These are phyloP conservation scores for Rhododendron griersonianum DNA, from an alignment of 148 eudicot species.

Conservation along the genomic window DNA sequence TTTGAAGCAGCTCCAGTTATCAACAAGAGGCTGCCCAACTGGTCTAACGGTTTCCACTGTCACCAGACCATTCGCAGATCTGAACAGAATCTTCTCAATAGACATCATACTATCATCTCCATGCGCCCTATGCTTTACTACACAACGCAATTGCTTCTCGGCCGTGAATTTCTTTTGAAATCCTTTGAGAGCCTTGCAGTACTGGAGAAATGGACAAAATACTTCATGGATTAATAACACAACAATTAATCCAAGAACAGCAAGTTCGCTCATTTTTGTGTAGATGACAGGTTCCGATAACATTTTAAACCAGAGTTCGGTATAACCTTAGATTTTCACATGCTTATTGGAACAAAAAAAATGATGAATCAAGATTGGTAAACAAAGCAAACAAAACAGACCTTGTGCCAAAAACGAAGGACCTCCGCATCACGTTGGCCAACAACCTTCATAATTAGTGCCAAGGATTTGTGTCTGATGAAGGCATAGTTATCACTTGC, in stretches of 20 bases:
- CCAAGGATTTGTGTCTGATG: background rate
- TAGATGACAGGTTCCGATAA: background rate
- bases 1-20: slow-evolving; percentile 1
- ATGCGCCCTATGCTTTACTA: slow-evolving; percentile 78
- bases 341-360: too few species aligned
- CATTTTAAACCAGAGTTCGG: too few species aligned
- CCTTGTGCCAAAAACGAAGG: slow-evolving; percentile 5
- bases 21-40: background rate
- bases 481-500: background rate
- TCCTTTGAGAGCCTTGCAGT: slow-evolving; percentile 80
- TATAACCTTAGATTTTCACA: too few species aligned
- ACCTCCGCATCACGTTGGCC: background rate
- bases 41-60: background rate
- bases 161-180: slow-evolving; percentile 64
- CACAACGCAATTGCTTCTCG: slow-evolving; percentile 65
- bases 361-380: background rate
- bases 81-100: slow-evolving; percentile 74
- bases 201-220: slow-evolving; percentile 32
- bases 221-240: background rate
- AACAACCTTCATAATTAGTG: background rate
- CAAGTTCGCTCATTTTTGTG: background rate
- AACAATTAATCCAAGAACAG: too few species aligned
- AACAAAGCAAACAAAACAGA: too few species aligned
- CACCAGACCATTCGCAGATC: slow-evolving; percentile 5
- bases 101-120: slow-evolving; percentile 59